Conservation (phyloP, 169 alveolate species). For the Plasmodium coatneyi region DNA sequence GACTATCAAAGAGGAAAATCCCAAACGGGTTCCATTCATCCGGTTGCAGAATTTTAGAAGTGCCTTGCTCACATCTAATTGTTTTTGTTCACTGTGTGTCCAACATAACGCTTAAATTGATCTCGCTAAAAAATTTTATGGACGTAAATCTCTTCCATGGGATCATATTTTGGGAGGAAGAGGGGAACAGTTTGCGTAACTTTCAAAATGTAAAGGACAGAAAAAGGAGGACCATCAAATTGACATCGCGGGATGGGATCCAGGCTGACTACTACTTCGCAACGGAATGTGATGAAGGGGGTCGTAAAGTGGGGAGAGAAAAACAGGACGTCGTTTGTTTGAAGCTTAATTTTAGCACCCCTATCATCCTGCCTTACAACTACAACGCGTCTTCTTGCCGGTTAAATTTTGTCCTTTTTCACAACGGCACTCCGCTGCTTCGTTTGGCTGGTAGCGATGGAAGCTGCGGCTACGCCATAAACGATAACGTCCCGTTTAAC, state of each 20-base stretch:
- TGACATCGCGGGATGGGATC: slow-evolving; percentile 2
- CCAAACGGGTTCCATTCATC: background rate
- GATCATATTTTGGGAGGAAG: slow-evolving; percentile 44
- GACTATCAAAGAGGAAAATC: background rate
- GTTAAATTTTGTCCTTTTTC: slow-evolving; percentile 28
- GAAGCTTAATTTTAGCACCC: slow-evolving; percentile 29
- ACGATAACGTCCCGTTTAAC: slow-evolving; percentile 33
- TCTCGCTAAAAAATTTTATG: background rate
- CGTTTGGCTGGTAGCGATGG: background rate
- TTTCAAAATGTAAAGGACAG: slow-evolving; percentile 26
- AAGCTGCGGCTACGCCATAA: background rate
- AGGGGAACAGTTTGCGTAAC: background rate
- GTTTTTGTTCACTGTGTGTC: slow-evolving; percentile 31
- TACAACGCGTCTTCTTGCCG: background rate
- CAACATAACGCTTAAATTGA: slow-evolving; percentile 4
- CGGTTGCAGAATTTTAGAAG: background rate
- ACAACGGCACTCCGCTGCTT: slow-evolving; percentile 33
- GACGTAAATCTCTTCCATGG: background rate
- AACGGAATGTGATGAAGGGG: background rate
- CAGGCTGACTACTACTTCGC: slow-evolving; percentile 10
- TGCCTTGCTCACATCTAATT: slow-evolving; percentile 41
- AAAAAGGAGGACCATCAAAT: slow-evolving; percentile 22
- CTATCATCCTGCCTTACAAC: slow-evolving; percentile 55
- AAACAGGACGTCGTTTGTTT: slow-evolving; percentile 5
- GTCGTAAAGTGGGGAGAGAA: background rate